Conservation (phyloP, 257 asterid species). For the Thymus mandschuricus region DNA sequence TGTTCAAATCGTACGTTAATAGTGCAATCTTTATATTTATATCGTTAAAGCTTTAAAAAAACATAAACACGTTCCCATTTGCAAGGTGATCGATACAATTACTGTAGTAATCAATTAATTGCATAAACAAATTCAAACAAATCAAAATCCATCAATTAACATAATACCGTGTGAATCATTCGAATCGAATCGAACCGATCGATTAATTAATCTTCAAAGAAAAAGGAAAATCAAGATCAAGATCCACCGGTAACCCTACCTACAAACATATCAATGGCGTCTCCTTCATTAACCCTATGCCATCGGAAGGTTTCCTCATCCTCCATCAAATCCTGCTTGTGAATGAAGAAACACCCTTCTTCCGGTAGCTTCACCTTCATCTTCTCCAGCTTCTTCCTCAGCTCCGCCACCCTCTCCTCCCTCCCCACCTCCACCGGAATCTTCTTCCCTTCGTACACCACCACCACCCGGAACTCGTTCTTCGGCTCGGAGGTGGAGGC, state of each 20-base stretch:
- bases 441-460: background rate
- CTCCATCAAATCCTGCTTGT: background rate
- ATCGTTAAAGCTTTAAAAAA: too few relatives aligned
- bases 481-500: too few relatives aligned
- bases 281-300: background rate
- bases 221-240: background rate
- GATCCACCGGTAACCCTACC: background rate
- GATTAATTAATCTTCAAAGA: background rate
- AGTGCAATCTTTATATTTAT: too few relatives aligned
- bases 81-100: too few relatives aligned
- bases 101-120: too few relatives aligned
- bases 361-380: background rate
- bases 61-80: too few relatives aligned
- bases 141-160: too few relatives aligned
- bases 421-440: background rate
- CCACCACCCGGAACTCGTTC: background rate
- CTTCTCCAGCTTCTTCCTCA: constrained; percentile 1
- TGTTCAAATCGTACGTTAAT: too few relatives aligned
- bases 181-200: too few relatives aligned
- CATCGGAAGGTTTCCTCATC: background rate
- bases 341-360: background rate
- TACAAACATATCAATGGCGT: background rate
- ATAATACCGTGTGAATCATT: too few relatives aligned
- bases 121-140: too few relatives aligned
- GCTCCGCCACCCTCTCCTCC: constrained; percentile 8